Conservation (phyloP, 169 alveolate genomes). For the Hepatocystis sp. region DNA sequence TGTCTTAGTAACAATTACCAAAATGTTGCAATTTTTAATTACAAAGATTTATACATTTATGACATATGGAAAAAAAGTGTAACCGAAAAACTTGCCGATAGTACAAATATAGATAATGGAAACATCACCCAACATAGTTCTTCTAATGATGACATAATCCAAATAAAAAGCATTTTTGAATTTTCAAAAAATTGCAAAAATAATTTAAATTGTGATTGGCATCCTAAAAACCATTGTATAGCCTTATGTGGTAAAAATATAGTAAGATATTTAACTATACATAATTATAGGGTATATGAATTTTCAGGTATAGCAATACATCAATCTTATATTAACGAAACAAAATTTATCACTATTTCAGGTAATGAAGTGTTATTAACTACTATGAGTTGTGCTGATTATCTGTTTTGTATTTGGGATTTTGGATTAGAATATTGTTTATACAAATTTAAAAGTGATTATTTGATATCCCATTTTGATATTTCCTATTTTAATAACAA, state of each 20-base stretch:
- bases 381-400: constrained; percentile 55
- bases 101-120: not conserved
- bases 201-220: constrained; percentile 64
- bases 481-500: constrained; percentile 26
- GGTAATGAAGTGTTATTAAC: constrained; percentile 45
- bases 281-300: constrained; percentile 67
- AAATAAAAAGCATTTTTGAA: constrained; percentile 35
- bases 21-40: constrained; percentile 64
- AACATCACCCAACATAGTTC: not conserved
- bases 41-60: constrained; percentile 36
- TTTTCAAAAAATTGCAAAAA: constrained; percentile 67
- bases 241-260: constrained; percentile 66
- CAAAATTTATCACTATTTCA: constrained; percentile 45
- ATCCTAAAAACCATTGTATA: constrained; percentile 64
- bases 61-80: constrained; percentile 41
- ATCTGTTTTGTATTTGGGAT: constrained; percentile 71
- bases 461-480: constrained; percentile 63
- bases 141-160: constrained; percentile 1
- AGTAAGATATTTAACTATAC: constrained; percentile 47
- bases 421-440: constrained; percentile 62
- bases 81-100: not conserved
- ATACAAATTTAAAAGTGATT: constrained; percentile 70
- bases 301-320: constrained; percentile 55
- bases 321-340: constrained; percentile 35
- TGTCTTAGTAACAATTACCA: constrained; percentile 66